Evolutionary conservation across 768 basidiomycete genomes (phyloP), one percentile per base, ranked within the genome.

Genomic region (Hemileccinum rubropunctum): DNA sequence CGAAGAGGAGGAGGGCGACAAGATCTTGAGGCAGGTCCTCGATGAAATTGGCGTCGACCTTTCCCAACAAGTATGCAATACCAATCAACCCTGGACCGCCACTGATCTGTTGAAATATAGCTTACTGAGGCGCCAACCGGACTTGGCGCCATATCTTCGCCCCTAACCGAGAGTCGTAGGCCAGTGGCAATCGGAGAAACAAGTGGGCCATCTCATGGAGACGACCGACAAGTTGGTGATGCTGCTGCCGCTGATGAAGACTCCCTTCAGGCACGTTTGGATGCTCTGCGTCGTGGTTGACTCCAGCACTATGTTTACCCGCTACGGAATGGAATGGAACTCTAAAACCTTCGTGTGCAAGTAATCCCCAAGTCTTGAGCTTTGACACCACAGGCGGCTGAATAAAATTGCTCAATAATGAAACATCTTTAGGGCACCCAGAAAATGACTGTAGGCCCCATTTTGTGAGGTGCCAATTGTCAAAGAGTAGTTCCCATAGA

Each of bases 21-120:
- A 90, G 75, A 95, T 99, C 54, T 69, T 99, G 58, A 93, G 88
- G 63, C 85, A 98, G 70, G 95, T 99, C 42, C 73, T 99, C 42
- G 97, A 98, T 57, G 97, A 98, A 75, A 97, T 99, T 51, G 97
- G 97, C 30, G 88, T 99, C 47, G 80, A 79, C 53, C 76, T 98
- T 51, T 88, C 89, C 2, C 97, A 98, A 69, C 83, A 90, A 71
- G 88, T 86, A 59, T 54, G 68, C 50, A 26, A 42, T 33, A 23
- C 44, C 6, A 42, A 3, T 21, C 13, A 20, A n/a, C 30, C 23
- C 17, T 30, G 41, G 9, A 36, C 21, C 17, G 23, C 27, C 23
- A 42, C 47, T 67, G 57, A 54, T 45, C 27, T 51, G 18, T 48
- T 44, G 33, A 27, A 38, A 36, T 36, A 20, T 61, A 97, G 93